Conservation (phyloP, 2,329 filamentous ascomycete genomes). For the Lachnellula hyalina region DNA sequence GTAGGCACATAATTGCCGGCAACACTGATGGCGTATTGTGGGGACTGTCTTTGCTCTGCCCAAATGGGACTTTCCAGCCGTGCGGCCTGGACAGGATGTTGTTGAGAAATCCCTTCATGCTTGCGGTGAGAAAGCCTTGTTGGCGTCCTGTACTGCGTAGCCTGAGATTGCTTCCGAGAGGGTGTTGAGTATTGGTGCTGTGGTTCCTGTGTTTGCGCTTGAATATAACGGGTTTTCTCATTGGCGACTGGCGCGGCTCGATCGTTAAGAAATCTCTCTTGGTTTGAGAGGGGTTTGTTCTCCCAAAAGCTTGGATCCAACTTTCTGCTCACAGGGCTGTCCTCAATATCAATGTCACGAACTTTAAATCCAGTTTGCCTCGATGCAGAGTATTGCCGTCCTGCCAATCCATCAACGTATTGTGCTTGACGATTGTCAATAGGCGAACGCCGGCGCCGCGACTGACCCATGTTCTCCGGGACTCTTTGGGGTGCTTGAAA, state of each 20-base stretch:
- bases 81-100: not conserved
- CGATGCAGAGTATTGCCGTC: no score
- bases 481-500: not conserved
- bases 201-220: not conserved
- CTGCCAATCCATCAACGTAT: no score
- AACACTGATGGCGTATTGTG: not conserved
- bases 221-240: not conserved
- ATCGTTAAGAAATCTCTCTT: not conserved
- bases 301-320: no score
- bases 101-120: not conserved
- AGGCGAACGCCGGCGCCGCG: not conserved
- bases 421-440: no score
- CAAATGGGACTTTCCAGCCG: not conserved
- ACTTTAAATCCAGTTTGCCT: no score
- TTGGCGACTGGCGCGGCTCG: not conserved
- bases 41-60: not conserved
- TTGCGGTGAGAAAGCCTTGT: not conserved
- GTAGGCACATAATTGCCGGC: not conserved
- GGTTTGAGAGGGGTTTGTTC: no score
- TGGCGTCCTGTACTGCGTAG: not conserved
- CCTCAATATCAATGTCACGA: no score
- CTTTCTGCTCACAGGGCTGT: no score
- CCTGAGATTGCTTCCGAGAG: not conserved
- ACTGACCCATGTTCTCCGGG: not conserved
- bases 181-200: not conserved